A percentile compares a stretch with the other conserved stretches of the same genome.
These are phyloP conservation scores for Backusella parvicylindrica DNA, from an alignment of 192 early-diverging fungal genomes.

Conservation along the genomic window DNA sequence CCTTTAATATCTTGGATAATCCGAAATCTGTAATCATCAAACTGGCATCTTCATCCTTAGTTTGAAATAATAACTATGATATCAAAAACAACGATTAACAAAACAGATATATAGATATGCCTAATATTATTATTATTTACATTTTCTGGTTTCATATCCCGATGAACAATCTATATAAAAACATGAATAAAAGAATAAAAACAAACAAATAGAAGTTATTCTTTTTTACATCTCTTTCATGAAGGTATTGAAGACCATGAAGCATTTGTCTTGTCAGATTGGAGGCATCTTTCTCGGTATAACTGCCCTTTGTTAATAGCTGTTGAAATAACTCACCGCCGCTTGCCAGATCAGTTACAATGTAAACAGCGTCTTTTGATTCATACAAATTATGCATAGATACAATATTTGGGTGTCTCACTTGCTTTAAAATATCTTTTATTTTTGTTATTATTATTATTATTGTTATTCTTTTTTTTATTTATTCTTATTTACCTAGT, in stretches of 20 bases:
- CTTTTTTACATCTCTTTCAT: slow-evolving; percentile 67
- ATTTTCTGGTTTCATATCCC: slow-evolving; percentile 87
- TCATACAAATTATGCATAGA: slow-evolving; percentile 72
- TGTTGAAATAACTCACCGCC: slow-evolving; percentile 91
- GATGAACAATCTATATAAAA: slow-evolving; percentile 71
- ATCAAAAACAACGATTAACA: neutral
- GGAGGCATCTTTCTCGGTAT: slow-evolving; percentile 80
- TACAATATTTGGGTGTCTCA: slow-evolving; percentile 86
- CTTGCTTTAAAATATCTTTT: slow-evolving; percentile 57
- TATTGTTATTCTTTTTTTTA: neutral
- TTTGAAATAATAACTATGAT: slow-evolving; percentile 62
- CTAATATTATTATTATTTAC: slow-evolving; percentile 11
- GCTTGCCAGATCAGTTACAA: slow-evolving; percentile 69
- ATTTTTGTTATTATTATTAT: neutral
- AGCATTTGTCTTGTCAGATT: slow-evolving; percentile 71
- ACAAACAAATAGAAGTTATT: neutral
- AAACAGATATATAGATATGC: neutral
- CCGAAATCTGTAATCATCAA: slow-evolving; percentile 93
- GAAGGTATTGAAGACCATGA: slow-evolving; percentile 84
- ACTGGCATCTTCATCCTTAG: slow-evolving; percentile 51
- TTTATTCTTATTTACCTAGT: slow-evolving; percentile 34
- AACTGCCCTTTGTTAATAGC: slow-evolving; percentile 68
- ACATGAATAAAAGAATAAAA: neutral
- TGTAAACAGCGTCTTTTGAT: slow-evolving; percentile 67
- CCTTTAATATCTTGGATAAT: slow-evolving; percentile 66